A percentile compares a stretch with the other conserved stretches of the same genome.
phyloP scores from a whole-genome alignment of 768 basidiomycete genomes.

The Serendipita sp. region DNA sequence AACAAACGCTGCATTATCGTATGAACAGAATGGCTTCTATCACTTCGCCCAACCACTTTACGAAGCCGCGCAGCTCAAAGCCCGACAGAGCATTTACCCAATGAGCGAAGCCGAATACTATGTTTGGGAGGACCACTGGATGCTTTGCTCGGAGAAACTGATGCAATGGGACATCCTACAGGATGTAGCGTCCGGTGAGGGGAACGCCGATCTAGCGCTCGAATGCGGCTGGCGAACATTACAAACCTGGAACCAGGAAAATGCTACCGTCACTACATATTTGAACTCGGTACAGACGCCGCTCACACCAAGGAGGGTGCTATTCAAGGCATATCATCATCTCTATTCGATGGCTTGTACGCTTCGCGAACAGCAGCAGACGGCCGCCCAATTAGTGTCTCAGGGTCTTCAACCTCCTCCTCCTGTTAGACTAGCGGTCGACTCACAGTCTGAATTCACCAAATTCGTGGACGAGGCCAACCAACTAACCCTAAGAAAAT shows the following conservation, averaged over 20 bases:
- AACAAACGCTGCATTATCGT: slow-evolving; percentile 73
- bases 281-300: slow-evolving; percentile 58
- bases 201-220: slow-evolving; percentile 79
- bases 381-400: neutral
- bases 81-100: slow-evolving; percentile 62
- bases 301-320: slow-evolving; percentile 84
- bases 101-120: slow-evolving; percentile 94
- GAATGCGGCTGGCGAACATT: slow-evolving; percentile 91
- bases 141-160: slow-evolving; percentile 83
- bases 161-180: slow-evolving; percentile 95
- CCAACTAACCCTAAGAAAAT: slow-evolving; percentile 91
- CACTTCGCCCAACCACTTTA: slow-evolving; percentile 77
- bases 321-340: slow-evolving; percentile 92
- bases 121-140: slow-evolving; percentile 99
- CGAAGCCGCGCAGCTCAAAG: slow-evolving; percentile 76
- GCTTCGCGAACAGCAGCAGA: neutral
- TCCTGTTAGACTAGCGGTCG: slow-evolving; percentile 53
- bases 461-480: slow-evolving; percentile 86
- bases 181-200: slow-evolving; percentile 77
- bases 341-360: slow-evolving; percentile 20
- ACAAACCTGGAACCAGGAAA: slow-evolving; percentile 36
- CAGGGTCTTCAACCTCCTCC: neutral
- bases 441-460: slow-evolving; percentile 59
- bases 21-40: slow-evolving; percentile 97
- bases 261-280: slow-evolving; percentile 43